phyloP scores from a whole-genome alignment of 2,329 filamentous ascomycete genomes.

The Exophiala sp. region DNA sequence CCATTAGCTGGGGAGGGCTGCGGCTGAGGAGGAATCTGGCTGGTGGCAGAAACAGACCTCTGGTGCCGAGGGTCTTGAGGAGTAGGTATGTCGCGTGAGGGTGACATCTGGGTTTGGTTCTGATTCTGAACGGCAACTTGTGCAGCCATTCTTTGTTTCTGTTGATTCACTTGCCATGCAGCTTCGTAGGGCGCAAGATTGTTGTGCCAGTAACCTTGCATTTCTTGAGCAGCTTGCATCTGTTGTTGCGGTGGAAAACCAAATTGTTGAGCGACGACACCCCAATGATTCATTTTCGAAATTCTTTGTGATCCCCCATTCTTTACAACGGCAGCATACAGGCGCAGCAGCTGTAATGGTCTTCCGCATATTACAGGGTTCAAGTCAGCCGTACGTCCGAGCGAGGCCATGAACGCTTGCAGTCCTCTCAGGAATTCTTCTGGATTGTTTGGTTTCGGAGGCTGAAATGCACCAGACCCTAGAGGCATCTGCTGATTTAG shows the following conservation, averaged over 20 bases:
- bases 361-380: constrained; percentile 72
- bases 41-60: constrained; percentile 19
- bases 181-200: constrained; percentile 70
- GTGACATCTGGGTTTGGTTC: constrained; percentile 38
- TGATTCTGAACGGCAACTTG: constrained; percentile 39
- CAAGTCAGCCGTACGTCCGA: constrained; percentile 68
- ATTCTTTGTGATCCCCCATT: constrained; percentile 74
- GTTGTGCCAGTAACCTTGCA: constrained; percentile 73
- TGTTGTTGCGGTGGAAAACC: constrained; percentile 59
- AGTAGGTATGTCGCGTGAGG: constrained; percentile 34
- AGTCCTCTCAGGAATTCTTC: constrained; percentile 75
- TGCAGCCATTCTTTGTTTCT: constrained; percentile 42
- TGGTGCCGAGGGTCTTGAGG: constrained; percentile 31
- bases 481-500: constrained; percentile 20
- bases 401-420: constrained; percentile 70
- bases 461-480: constrained; percentile 16
- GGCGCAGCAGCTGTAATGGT: constrained; percentile 67
- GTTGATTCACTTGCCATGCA: constrained; percentile 43
- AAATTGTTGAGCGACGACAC: constrained; percentile 63
- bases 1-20: constrained; percentile 35
- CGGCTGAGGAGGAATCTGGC: constrained; percentile 22
- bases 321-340: constrained; percentile 76
- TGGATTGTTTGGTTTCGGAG: constrained; percentile 41
- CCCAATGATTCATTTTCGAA: constrained; percentile 68
- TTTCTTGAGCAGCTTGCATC: constrained; percentile 64